Base-by-base conservation (phyloP, 495 filamentous ascomycete species). In the Sordaria brevicollis region DNA sequence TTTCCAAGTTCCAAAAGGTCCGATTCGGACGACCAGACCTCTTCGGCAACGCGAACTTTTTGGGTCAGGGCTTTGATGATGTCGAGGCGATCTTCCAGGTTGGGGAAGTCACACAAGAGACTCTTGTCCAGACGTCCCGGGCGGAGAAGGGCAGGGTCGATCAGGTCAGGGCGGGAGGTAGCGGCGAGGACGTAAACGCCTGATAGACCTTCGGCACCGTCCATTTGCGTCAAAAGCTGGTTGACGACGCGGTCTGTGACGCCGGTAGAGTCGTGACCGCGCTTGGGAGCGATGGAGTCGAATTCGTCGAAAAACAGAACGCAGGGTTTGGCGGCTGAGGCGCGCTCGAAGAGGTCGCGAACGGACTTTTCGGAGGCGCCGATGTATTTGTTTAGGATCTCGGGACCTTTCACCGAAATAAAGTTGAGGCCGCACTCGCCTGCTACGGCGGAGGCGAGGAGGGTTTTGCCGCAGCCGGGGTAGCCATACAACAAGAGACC, bases 231-330 rank as follows among this genome's bases (percentile, higher is more conserved):
- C 9, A 99, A 83, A 62, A 99, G 87, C 82, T 98, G 96, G 76
- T 98, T 98, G 73, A 99, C 95, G 2, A 99, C 95, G n/a, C 95
- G 88, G 78, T 98, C 96, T 0, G 96, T 98, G 34, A 99, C 95
- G 65, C 96, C 95, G 0, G 96, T 98, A 9, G 90, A 93, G 74
- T 98, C 96, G 76, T 98, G 96, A 0, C 96, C 95, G 79, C 95
- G 88, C 83, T 97, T 98, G 7, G 95, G 96, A 2, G 95, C 95
- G 68, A 99, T 97, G 70, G 90, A 92, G 79, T 99, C 95, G 75
- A 98, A 98, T 77, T 99, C 95, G 76, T 99, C 95, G 74, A 99
- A 98, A 84, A 99, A 99, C 2, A 99, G 83, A 9, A 99, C 89
- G 71, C 94, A 97, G 0, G 95, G 95, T 39, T 90, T 87, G 2